phyloP scores from a whole-genome alignment of 208 protist species.

The Vickermania spadyakhi region DNA sequence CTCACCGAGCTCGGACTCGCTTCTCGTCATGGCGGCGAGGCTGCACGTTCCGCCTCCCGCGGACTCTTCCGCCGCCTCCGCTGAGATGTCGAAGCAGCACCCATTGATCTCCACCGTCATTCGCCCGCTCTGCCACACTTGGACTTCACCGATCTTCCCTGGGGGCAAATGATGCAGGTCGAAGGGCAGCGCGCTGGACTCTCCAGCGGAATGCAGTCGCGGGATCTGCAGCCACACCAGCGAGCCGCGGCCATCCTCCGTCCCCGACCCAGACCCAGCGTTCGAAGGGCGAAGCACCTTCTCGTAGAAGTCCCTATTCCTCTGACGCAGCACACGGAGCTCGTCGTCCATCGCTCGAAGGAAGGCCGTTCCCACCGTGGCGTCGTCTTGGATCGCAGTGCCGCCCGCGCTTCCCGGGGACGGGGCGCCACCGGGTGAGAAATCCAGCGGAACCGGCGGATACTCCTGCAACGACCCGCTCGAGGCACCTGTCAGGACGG shows the following conservation, averaged over 20 bases:
- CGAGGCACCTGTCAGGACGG: constrained; percentile 13
- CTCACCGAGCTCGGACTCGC: constrained; percentile 13
- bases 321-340: constrained; percentile 15
- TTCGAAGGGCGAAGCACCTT: constrained; percentile 16
- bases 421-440: constrained; percentile 6
- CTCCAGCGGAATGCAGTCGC: constrained; percentile 24
- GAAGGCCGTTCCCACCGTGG: constrained; percentile 44
- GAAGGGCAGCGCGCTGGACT: constrained; percentile 25
- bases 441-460: constrained; percentile 23
- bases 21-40: not conserved
- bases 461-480: constrained; percentile 12
- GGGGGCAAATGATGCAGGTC: constrained; percentile 31
- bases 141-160: constrained; percentile 70
- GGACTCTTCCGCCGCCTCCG: constrained; percentile 25
- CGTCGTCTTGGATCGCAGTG: constrained; percentile 1
- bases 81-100: constrained; percentile 65
- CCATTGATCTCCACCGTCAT: constrained; percentile 69
- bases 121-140: constrained; percentile 67
- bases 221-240: constrained; percentile 80
- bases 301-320: constrained; percentile 60
- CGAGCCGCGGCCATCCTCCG: constrained; percentile 2
- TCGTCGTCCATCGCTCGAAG: constrained; percentile 48
- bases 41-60: not conserved
- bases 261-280: not conserved
- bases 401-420: constrained; percentile 4